Evolutionary conservation across 202 grass and related monocot species (phyloP).

Genomic region (Setaria viridis): DNA sequence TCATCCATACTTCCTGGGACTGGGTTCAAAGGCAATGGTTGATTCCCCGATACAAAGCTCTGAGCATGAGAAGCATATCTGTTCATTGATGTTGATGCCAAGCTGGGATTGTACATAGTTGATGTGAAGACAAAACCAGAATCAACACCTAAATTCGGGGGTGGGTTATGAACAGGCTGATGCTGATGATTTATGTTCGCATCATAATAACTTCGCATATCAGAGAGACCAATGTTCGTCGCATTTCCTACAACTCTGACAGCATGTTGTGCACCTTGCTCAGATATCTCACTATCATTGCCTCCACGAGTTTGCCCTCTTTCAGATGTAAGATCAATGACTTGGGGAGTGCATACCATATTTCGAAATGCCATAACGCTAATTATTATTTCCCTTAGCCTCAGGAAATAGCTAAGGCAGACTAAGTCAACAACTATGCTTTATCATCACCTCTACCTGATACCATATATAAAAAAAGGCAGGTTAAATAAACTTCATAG

Average conservation of each 20-base stretch:
- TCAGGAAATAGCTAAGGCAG: slow-evolving; percentile 53
- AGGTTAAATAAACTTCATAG: slow-evolving; percentile 39
- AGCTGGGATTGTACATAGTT: slow-evolving; percentile 63
- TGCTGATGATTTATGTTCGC: slow-evolving; percentile 52
- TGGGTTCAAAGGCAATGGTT: slow-evolving; percentile 54
- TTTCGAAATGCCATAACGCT: slow-evolving; percentile 66
- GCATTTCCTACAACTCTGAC: slow-evolving; percentile 55
- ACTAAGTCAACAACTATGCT: slow-evolving; percentile 58
- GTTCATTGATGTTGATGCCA: slow-evolving; percentile 58
- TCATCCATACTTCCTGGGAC: slow-evolving; percentile 57
- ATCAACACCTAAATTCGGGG: slow-evolving; percentile 55
- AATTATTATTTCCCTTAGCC: slow-evolving; percentile 56
- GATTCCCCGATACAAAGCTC: slow-evolving; percentile 44
- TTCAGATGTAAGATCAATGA: slow-evolving; percentile 64
- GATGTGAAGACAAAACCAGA: slow-evolving; percentile 54
- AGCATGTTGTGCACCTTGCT: slow-evolving; percentile 54
- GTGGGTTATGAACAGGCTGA: slow-evolving; percentile 49
- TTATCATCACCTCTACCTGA: slow-evolving; percentile 68
- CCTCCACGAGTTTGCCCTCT: slow-evolving; percentile 46
- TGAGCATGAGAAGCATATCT: slow-evolving; percentile 55
- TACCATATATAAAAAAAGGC: slow-evolving; percentile 40
- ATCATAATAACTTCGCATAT: slow-evolving; percentile 49
- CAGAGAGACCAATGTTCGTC: slow-evolving; percentile 39
- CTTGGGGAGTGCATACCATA: slow-evolving; percentile 56
- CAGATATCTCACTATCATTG: slow-evolving; percentile 46